Conservation (phyloP, 176 grass and related monocot genomes). For the Musa schizocarpa region DNA sequence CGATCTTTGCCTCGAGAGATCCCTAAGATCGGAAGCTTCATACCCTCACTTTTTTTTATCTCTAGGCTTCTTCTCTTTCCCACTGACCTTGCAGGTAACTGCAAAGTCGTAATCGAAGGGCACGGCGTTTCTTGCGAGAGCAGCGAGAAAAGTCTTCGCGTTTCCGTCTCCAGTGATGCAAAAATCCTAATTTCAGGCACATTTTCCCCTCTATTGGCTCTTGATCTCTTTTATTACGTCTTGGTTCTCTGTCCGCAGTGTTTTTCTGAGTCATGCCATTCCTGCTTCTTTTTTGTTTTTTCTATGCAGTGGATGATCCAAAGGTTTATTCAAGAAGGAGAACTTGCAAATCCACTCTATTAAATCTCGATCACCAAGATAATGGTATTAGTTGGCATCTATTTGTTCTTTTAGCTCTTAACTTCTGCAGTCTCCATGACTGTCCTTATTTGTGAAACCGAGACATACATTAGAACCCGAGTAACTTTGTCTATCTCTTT, state of each 20-base stretch:
- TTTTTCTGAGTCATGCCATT: neutral
- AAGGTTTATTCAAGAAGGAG: constrained; percentile 9
- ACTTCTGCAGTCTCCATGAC: neutral
- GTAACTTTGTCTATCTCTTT: too few relatives aligned
- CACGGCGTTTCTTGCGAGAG: constrained; percentile 23
- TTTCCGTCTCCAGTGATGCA: constrained; percentile 38
- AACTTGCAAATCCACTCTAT: neutral
- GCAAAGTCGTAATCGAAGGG: constrained; percentile 60
- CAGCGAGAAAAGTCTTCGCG: constrained; percentile 31
- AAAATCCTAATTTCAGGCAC: constrained; percentile 47
- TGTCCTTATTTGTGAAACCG: neutral
- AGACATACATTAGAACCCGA: neutral
- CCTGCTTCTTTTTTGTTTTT: neutral
- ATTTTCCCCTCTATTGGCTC: neutral
- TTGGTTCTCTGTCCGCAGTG: neutral
- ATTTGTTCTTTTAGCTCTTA: neutral
- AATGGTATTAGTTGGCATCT: constrained; percentile 5
- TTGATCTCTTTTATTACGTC: neutral
- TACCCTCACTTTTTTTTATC: neutral
- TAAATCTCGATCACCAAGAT: constrained; percentile 9
- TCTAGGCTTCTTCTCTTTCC: neutral
- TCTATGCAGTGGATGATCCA: constrained; percentile 29
- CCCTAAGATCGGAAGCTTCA: too few relatives aligned
- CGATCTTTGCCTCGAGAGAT: neutral
- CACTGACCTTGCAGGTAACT: constrained; percentile 38